A percentile compares a stretch with the other conserved stretches of the same genome.
These are phyloP conservation scores for Pseudofabraea citricarpa DNA, from an alignment of 2,329 filamentous ascomycete genomes.

Conservation along the genomic window DNA sequence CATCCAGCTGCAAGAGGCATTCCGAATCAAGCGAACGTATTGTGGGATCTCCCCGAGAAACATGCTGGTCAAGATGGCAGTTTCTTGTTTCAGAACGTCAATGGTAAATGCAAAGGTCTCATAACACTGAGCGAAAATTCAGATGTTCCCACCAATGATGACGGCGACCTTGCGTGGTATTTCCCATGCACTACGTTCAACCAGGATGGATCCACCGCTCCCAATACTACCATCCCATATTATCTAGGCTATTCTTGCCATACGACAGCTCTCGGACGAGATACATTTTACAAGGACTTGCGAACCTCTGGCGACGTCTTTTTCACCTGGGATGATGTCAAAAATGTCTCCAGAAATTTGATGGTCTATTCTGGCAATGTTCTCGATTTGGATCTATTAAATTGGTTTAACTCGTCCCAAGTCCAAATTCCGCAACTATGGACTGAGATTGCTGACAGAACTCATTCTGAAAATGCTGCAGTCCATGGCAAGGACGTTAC, in stretches of 20 bases:
- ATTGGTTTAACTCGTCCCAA: conserved; percentile 83
- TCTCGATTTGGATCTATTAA: conserved; percentile 79
- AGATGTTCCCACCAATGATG: conserved; percentile 70
- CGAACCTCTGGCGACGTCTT: conserved; percentile 77
- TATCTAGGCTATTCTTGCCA: conserved; percentile 89
- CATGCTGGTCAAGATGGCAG: conserved; percentile 89
- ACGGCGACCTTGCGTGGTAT: conserved; percentile 86
- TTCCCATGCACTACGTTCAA: conserved; percentile 91
- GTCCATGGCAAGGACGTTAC: conserved; percentile 86
- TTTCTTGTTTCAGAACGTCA: conserved; percentile 98
- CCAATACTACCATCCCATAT: conserved; percentile 68
- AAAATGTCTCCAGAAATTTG: conserved; percentile 82
- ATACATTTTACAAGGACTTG: conserved; percentile 70
- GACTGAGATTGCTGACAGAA: conserved; percentile 69
- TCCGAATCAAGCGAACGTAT: conserved; percentile 66
- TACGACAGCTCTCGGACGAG: conserved; percentile 63
- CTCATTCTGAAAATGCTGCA: conserved; percentile 50
- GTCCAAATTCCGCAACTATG: conserved; percentile 74
- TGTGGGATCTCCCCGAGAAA: conserved; percentile 79
- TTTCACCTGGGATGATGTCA: conserved; percentile 92
- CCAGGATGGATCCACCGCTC: conserved; percentile 80
- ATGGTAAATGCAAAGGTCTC: conserved; percentile 88
- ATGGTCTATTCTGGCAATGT: conserved; percentile 94
- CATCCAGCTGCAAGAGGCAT: conserved; percentile 82
- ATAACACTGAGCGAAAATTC: conserved; percentile 70